Evolutionary conservation across 1,284 basidiomycete genomes (phyloP), one percentile per base, ranked within the genome.

Genomic region (Papiliotrema nemorosa): DNA sequence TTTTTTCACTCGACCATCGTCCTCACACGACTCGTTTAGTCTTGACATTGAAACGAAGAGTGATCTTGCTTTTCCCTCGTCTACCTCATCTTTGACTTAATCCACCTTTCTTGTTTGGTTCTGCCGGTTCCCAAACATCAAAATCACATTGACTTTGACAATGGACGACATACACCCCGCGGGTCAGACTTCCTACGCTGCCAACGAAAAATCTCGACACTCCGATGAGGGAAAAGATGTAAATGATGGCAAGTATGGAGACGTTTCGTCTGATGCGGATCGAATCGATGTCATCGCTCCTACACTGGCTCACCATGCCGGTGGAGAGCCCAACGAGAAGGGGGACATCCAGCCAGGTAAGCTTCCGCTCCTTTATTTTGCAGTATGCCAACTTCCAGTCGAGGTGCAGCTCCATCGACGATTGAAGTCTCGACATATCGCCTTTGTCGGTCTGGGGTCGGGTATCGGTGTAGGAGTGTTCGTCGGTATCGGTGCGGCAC

Each of bases 371-470:
- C 20, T n/a, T n/a, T 25, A 9, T 14, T 10, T 21, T 18, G 18
- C 35, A 7, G 12, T 18, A 9, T 7, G 14, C 35, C 18, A 18
- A 37, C 35, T 7, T 14, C 18, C n/a, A 37, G 35, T 20, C 14
- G 10, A 37, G 18, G 14, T n/a, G 35, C 35, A 37, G 14, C 18
- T 41, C 13, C 39, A 25, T 9, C 39, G 39, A 14, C 5, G 21
- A 10, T 51, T 64, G 29, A 58, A 64, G 53, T 43, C 52, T 26
- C 47, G 59, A 24, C 62, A 66, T 47, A 54, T 66, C 34, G 55
- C 61, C 21, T 63, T 68, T 60, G 58, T 62, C 35, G 52, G 50
- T 34, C 54, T 60, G 27, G 60, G 59, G 16, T 57, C 55, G 22
- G 61, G 55, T 20, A 60, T 60, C 29, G 42, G 42, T 3, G 29